These are phyloP conservation scores for Mycena rebaudengoi DNA, from an alignment of 768 basidiomycete species.

Conservation along the genomic window DNA sequence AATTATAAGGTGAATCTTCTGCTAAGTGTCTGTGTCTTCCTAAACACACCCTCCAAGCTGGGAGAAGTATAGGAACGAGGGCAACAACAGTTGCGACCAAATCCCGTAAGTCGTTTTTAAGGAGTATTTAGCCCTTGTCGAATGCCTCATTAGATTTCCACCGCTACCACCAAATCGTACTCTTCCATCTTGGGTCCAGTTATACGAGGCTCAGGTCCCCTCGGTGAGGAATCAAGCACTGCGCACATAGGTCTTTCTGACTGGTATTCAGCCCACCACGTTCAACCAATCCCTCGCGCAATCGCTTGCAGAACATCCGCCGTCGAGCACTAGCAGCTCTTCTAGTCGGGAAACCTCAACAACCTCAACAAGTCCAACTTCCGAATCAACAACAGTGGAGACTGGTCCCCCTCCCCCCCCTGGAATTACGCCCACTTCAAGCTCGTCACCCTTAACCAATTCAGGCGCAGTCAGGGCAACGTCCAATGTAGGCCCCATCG, in stretches of 20 bases:
- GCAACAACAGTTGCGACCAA: too few relatives aligned
- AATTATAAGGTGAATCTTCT: not conserved
- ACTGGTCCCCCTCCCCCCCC: constrained; percentile 43
- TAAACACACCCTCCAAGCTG: too few relatives aligned
- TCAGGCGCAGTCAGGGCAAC: constrained; percentile 3
- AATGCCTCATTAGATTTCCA: too few relatives aligned
- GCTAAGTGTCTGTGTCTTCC: too few relatives aligned
- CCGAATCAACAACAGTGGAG: constrained; percentile 37
- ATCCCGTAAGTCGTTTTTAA: too few relatives aligned
- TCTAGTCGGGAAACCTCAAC: not conserved
- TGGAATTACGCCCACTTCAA: not conserved
- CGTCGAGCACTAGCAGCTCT: not conserved
- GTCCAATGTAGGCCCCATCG: constrained; percentile 50
- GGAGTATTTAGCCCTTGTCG: too few relatives aligned
- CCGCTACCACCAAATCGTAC: too few relatives aligned
- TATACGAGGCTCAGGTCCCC: too few relatives aligned
- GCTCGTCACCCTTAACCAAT: not conserved
- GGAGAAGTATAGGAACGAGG: not conserved
- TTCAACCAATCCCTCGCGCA: not conserved
- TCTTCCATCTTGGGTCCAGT: constrained; percentile 23
- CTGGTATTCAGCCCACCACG: not conserved
- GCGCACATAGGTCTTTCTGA: too few relatives aligned
- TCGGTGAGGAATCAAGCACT: too few relatives aligned
- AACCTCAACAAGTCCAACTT: not conserved
- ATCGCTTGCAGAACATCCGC: not conserved